These are phyloP conservation scores for Ascodesmis nigricans DNA, from an alignment of 495 filamentous ascomycete genomes.

Conservation along the genomic window DNA sequence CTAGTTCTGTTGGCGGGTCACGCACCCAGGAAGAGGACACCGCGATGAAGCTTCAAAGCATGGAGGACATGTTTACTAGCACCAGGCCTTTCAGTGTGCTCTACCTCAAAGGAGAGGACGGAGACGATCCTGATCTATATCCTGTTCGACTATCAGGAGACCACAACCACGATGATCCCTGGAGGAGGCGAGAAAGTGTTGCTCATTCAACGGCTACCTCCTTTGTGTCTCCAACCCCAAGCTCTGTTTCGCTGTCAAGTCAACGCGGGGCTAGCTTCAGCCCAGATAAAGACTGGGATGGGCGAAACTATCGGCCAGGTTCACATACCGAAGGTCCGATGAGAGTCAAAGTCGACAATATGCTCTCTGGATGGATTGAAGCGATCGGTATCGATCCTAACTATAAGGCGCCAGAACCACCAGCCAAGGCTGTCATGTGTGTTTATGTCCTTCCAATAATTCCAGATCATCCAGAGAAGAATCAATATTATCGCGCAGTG, in stretches of 20 bases:
- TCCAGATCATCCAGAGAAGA: slow-evolving; percentile 29
- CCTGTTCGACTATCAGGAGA: slow-evolving; percentile 60
- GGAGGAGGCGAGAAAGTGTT: slow-evolving; percentile 21
- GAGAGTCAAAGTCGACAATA: slow-evolving; percentile 21
- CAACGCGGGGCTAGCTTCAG: slow-evolving; percentile 26
- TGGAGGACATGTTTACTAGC: slow-evolving; percentile 93
- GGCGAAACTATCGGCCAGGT: slow-evolving; percentile 13
- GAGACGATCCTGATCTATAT: slow-evolving; percentile 73
- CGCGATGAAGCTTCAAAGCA: slow-evolving; percentile 54
- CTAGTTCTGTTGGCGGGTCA: slow-evolving; percentile 39
- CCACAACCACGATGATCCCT: slow-evolving; percentile 27
- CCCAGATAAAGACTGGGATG: slow-evolving; percentile 16
- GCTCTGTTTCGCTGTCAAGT: slow-evolving; percentile 33
- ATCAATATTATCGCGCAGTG: slow-evolving; percentile 60
- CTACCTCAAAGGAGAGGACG: slow-evolving; percentile 57
- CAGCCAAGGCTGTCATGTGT: slow-evolving; percentile 43
- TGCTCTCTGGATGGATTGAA: slow-evolving; percentile 64
- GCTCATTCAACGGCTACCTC: slow-evolving; percentile 27
- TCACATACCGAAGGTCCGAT: slow-evolving; percentile 14
- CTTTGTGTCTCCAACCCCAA: slow-evolving; percentile 52
- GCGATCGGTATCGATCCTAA: slow-evolving; percentile 66
- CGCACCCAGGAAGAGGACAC: slow-evolving; percentile 70
- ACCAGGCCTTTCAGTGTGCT: slow-evolving; percentile 68
- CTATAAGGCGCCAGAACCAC: slow-evolving; percentile 63
- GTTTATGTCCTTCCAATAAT: slow-evolving; percentile 54